These are phyloP conservation scores for Coemansia sp. DNA, from an alignment of 192 early-diverging fungal genomes.

Conservation along the genomic window DNA sequence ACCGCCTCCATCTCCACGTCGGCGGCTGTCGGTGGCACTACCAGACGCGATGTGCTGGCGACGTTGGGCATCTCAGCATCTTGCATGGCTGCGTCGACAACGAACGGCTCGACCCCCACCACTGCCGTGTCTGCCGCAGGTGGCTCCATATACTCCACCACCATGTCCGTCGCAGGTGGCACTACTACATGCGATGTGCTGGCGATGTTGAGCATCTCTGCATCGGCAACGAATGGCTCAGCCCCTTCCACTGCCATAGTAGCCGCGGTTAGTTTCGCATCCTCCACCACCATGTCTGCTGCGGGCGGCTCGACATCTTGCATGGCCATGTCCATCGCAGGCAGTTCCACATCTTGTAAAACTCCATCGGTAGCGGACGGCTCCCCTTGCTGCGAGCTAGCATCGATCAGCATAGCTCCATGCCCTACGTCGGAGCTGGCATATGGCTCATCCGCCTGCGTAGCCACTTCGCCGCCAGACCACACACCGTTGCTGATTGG, in stretches of 20 bases:
- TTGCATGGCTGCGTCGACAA: too few relatives aligned
- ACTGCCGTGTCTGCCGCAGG: neutral
- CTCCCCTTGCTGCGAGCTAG: neutral
- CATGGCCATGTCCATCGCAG: neutral
- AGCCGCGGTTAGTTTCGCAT: neutral
- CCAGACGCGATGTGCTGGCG: too few relatives aligned
- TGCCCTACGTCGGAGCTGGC: too few relatives aligned
- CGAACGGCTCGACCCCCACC: neutral
- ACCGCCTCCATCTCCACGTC: neutral
- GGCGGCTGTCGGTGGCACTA: neutral
- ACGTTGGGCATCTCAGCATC: too few relatives aligned
- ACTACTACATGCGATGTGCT: too few relatives aligned
- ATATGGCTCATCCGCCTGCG: too few relatives aligned
- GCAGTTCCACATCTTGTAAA: neutral
- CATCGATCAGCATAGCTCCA: neutral
- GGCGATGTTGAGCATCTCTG: too few relatives aligned
- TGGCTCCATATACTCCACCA: too few relatives aligned
- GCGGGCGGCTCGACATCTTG: neutral
- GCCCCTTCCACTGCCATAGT: too few relatives aligned
- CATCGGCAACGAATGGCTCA: neutral
- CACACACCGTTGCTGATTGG: neutral
- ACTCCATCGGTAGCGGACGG: neutral
- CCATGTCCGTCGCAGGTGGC: too few relatives aligned
- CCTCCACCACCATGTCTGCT: neutral
- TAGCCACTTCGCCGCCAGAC: neutral